phyloP scores from a whole-genome alignment of 2,329 filamentous ascomycete species.

The Xylaria sp. region DNA sequence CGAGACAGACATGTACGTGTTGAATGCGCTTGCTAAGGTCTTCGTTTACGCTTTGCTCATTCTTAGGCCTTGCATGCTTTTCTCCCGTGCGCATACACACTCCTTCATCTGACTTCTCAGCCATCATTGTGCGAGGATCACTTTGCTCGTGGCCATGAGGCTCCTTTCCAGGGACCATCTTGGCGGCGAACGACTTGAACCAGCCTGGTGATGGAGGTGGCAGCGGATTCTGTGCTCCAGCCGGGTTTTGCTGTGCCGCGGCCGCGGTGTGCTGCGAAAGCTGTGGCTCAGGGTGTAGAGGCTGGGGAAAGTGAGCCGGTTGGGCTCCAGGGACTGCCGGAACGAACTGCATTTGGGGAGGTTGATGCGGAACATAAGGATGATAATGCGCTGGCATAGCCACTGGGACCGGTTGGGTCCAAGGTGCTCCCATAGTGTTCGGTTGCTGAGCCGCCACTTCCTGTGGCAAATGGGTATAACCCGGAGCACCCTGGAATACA shows the following conservation, averaged over 20 bases:
- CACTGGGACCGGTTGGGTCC: conserved; percentile 13
- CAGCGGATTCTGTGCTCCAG: too few relatives aligned
- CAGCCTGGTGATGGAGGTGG: not conserved
- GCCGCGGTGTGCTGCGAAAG: not conserved
- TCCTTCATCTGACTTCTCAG: not conserved
- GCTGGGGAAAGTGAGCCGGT: conserved; percentile 9
- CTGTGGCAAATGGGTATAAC: conserved; percentile 5
- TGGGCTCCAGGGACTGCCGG: conserved; percentile 7
- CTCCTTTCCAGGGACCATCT: not conserved
- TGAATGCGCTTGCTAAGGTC: conserved; percentile 22
- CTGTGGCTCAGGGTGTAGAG: conserved; percentile 11
- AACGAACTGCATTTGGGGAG: not conserved
- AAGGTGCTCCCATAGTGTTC: conserved; percentile 1
- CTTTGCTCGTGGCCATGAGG: not conserved
- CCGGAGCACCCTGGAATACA: not conserved
- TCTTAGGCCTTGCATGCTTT: not conserved
- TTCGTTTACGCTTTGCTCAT: not conserved
- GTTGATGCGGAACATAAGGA: conserved; percentile 4
- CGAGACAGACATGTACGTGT: conserved; percentile 25
- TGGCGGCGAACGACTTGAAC: not conserved
- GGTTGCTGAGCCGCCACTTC: conserved; percentile 7
- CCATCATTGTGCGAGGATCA: not conserved
- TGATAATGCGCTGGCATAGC: conserved; percentile 8
- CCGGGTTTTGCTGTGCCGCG: too few relatives aligned
- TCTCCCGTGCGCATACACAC: not conserved